Percentiles rank a stretch among this genome's conserved stretches.
phyloP scores from a whole-genome alignment of 768 basidiomycete species.

The Boletus eberwhitei region DNA sequence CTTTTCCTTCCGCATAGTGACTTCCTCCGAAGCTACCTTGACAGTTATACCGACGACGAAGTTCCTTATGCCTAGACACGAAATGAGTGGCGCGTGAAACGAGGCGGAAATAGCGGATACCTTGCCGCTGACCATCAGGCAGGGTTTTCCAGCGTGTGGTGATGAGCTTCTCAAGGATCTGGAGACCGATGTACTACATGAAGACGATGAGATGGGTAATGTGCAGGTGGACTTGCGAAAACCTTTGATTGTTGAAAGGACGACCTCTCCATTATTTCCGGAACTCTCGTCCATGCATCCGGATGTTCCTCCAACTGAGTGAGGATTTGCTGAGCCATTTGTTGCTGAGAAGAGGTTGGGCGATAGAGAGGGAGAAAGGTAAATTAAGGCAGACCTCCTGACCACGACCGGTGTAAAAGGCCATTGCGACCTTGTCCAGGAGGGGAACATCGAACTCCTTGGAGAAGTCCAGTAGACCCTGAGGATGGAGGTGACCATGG shows the following conservation, averaged over 20 bases:
- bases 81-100: constrained; percentile 9
- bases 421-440: constrained; percentile 90
- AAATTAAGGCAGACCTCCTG: constrained; percentile 59
- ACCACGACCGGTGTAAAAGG: constrained; percentile 84
- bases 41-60: constrained; percentile 93
- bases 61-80: constrained; percentile 78
- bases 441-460: constrained; percentile 90
- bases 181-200: constrained; percentile 87
- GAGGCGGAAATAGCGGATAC: constrained; percentile 35
- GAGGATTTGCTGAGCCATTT: constrained; percentile 88
- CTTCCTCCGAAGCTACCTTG: constrained; percentile 90
- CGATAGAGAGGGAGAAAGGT: not conserved
- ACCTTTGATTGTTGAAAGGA: constrained; percentile 87
- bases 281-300: constrained; percentile 96
- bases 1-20: constrained; percentile 85
- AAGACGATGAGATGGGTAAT: constrained; percentile 13
- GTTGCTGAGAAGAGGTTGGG: constrained; percentile 60
- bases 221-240: not conserved
- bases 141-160: constrained; percentile 94
- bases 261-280: constrained; percentile 85
- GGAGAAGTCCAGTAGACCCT: constrained; percentile 92
- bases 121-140: constrained; percentile 90
- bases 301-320: constrained; percentile 96
- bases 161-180: constrained; percentile 95
- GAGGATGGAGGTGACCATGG: constrained; percentile 5